Evolutionary conservation across 257 asterid genomes (phyloP), one percentile per base, ranked within the genome.

Genomic region (Forsythia viridissima): DNA sequence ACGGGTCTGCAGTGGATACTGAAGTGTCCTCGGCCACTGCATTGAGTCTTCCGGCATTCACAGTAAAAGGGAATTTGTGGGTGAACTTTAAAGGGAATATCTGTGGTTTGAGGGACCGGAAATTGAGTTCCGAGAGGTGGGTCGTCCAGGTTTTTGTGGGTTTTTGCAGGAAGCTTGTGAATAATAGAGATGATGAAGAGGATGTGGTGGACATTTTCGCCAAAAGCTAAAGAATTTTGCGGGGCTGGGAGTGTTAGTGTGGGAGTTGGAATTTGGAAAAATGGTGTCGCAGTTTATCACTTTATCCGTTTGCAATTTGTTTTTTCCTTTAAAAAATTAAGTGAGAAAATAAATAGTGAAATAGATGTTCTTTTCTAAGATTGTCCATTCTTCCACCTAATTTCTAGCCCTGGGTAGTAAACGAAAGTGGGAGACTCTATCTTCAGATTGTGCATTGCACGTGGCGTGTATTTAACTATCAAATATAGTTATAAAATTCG

Each of bases 11-110:
- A 43, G 96, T 84, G 24, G 87, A 82, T 15, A 88, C 90, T 3
- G 92, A 76, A 39, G 91, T 52, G 70, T 81, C 92, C 80, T 91
- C 93, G 43, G 91, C 92, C 43, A 91, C 95, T 3, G 87, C 93
- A 79, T 76, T 79, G 61, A 84, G 83, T 65, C 84, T 85, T 55
- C 79, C 79, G 71, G 61, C 81, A 52, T 40, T 44, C 70, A 70
- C 52, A 44, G 37, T 36, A 57, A 57, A 20, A 7, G 66, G 66
- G 11, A n/a, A 57, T 18, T 57, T 57, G 79, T 69, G 79, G 66
- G 73, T 66, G 43, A 79, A 74, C 70, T 85, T 88, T 2, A 86
- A 85, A 71, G 83, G 80, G 78, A 63, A 18, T 3, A 42, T 55
- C 7, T 81, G 84, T 12, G 85, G 85, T 73, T 83, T 83, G 30